Evolutionary conservation across 805 yeast species (phyloP), one percentile per base, ranked within the genome.

Genomic region (Metschnikowia picachoensis): DNA sequence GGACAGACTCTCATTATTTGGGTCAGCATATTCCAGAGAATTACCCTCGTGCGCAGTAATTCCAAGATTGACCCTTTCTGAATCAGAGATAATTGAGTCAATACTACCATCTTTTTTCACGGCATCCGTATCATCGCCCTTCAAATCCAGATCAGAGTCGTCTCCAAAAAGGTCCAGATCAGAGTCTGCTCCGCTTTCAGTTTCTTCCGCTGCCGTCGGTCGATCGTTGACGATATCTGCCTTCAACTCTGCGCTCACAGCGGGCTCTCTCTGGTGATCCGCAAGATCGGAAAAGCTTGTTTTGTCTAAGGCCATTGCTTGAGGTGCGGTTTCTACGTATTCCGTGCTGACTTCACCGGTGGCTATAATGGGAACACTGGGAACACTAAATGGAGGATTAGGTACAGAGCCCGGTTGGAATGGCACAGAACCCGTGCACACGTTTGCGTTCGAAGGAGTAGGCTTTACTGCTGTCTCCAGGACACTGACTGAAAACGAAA

Each of bases 81-180:
- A 2, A 20, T 20, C 25, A 4, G 8, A 20, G 25, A 7, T 12
- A 12, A 3, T 7, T 30, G 32, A 30, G 7, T 7, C 32, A 12
- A 14, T 10, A 15, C 14, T 11, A 10, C 14, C n/a, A 12, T 2
- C 30, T 17, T 20, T 30, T 13, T 34, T 17, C 8, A 9, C n/a
- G n/a, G 4, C 38, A 6, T n/a, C 37, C 15, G 30, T 4, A 17
- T 35, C 44, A n/a, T 16, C 25, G 13, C 34, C 39, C 17, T 43
- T 39, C 10, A 14, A 17, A 10, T 48, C 55, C 47, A 37, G 49
- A n/a, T 52, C 56, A 1, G 57, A 51, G 33, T 41, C 38, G 12
- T 38, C 55, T 7, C 58, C 58, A 37, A 55, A 55, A 13, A 55
- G 50, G 39, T 55, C 57, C 8, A 47, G 49, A 15, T 46, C 55